These are phyloP conservation scores for Boletus sp. DNA, from an alignment of 1,284 basidiomycete species.

Conservation along the genomic window DNA sequence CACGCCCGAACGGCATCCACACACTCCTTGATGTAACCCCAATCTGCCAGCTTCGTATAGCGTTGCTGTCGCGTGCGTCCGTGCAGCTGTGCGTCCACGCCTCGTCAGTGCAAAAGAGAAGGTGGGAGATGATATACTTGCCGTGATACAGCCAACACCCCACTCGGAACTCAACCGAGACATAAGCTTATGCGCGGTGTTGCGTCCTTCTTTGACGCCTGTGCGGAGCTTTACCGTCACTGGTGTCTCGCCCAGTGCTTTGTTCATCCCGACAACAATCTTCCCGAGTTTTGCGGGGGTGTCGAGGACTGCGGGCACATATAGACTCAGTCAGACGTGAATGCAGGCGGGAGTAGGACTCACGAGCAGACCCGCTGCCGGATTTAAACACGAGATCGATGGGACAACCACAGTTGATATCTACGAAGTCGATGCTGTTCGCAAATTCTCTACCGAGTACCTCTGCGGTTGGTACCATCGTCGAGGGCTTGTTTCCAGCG, in stretches of 20 bases:
- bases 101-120: neutral
- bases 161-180: conserved; percentile 79
- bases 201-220: conserved; percentile 83
- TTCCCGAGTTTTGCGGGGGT: conserved; percentile 79
- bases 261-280: conserved; percentile 90
- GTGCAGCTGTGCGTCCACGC: conserved; percentile 63
- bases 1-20: conserved; percentile 44
- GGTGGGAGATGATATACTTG: conserved; percentile 32
- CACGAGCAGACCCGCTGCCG: conserved; percentile 87
- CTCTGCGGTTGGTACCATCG: conserved; percentile 84
- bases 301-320: conserved; percentile 65
- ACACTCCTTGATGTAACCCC: conserved; percentile 88
- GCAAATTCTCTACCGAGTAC: conserved; percentile 69
- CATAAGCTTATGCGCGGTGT: conserved; percentile 92
- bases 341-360: conserved; percentile 29
- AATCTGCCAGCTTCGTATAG: conserved; percentile 86
- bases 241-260: conserved; percentile 88
- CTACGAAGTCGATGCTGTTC: conserved; percentile 82
- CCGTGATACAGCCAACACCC: conserved; percentile 79
- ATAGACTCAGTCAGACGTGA: neutral
- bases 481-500: conserved; percentile 74
- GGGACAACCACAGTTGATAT: conserved; percentile 72
- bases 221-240: conserved; percentile 96
- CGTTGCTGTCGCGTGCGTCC: conserved; percentile 91
- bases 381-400: conserved; percentile 95